A percentile compares a stretch with the other conserved stretches of the same genome.
Conservation (phyloP, 139 green algal genomes). For the Haematococcus lacustris region DNA sequence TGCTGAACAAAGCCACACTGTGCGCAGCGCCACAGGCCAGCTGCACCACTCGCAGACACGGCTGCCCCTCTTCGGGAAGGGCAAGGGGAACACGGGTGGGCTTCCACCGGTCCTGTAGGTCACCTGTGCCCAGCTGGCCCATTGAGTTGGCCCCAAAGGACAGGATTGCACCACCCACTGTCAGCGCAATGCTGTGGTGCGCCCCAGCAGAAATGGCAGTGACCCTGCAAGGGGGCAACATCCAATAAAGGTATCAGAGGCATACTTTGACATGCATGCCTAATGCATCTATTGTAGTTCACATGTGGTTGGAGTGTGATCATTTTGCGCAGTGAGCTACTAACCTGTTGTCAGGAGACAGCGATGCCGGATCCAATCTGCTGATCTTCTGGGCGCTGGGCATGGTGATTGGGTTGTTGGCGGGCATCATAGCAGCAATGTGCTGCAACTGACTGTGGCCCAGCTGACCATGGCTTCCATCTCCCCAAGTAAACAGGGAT, state of each 20-base stretch:
- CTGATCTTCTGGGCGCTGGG: slow-evolving; percentile 48
- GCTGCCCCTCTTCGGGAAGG: slow-evolving; percentile 11
- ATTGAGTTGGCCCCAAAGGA: slow-evolving; percentile 61
- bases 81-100: slow-evolving; percentile 17
- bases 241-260: too few species aligned
- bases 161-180: slow-evolving; percentile 55
- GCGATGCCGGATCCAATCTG: slow-evolving; percentile 40
- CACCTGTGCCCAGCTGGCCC: slow-evolving; percentile 28
- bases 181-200: slow-evolving; percentile 67
- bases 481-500: slow-evolving; percentile 72
- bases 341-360: slow-evolving; percentile 42
- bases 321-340: not conserved
- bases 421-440: slow-evolving; percentile 10
- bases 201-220: slow-evolving; percentile 65
- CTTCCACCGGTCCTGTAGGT: slow-evolving; percentile 19
- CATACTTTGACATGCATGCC: too few species aligned
- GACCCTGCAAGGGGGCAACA: slow-evolving; percentile 27
- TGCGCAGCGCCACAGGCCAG: slow-evolving; percentile 50
- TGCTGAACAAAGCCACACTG: slow-evolving; percentile 48
- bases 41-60: slow-evolving; percentile 50
- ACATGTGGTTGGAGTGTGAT: too few species aligned
- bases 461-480: slow-evolving; percentile 55
- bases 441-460: slow-evolving; percentile 49
- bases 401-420: slow-evolving; percentile 18
- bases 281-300: too few species aligned